Percentiles rank a stretch among this genome's conserved stretches.
Conservation (phyloP, 2,329 filamentous ascomycete genomes). For the Orbilia quercus region DNA sequence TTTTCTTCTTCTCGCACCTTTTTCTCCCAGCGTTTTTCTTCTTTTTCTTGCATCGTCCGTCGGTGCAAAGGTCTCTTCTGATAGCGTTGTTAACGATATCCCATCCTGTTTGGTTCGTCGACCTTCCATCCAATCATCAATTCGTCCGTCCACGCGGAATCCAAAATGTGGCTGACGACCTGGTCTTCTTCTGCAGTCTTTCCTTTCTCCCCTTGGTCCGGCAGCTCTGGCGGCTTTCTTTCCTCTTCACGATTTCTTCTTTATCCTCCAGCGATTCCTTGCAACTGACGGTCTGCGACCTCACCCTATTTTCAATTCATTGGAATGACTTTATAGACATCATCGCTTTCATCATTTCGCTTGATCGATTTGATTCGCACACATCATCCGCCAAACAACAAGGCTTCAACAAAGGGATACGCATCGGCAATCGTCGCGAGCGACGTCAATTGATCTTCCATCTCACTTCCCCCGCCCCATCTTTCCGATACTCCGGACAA, state of each 20-base stretch:
- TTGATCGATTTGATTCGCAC: slow-evolving; percentile 21
- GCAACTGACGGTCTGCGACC: slow-evolving; percentile 56
- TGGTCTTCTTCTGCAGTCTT: slow-evolving; percentile 52
- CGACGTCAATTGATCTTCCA: slow-evolving; percentile 22
- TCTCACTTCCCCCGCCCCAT: not conserved
- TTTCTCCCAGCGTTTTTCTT: not conserved
- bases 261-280: slow-evolving; percentile 44
- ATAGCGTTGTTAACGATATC: slow-evolving; percentile 49
- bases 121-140: slow-evolving; percentile 39
- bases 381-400: slow-evolving; percentile 20
- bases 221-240: slow-evolving; percentile 42
- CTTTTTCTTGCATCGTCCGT: slow-evolving; percentile 5
- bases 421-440: slow-evolving; percentile 20
- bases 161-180: slow-evolving; percentile 56
- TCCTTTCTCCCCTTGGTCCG: slow-evolving; percentile 45
- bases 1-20: slow-evolving; percentile 3
- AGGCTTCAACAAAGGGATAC: not conserved
- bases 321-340: slow-evolving; percentile 53
- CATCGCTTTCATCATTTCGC: not conserved
- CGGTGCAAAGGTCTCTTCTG: slow-evolving; percentile 12
- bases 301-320: slow-evolving; percentile 40
- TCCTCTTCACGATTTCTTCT: slow-evolving; percentile 52
- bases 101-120: slow-evolving; percentile 57
- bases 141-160: slow-evolving; percentile 53
- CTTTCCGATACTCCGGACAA: not conserved